Base-by-base conservation (phyloP, 2,329 filamentous ascomycete genomes). In the Claviceps paspali region DNA sequence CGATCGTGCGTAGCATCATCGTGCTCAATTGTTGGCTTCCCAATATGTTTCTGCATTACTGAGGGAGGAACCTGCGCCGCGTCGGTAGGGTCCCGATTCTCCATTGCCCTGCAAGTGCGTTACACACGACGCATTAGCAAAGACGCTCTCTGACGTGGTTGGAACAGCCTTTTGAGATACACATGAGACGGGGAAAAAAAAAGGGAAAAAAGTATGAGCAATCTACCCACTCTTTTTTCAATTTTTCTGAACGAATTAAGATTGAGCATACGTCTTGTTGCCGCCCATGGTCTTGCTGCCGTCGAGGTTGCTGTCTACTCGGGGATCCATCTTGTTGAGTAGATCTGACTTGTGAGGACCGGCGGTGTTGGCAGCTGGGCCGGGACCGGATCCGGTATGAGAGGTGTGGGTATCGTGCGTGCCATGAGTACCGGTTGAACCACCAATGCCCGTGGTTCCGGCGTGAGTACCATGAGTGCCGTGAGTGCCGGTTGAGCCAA, bases 41-140 rank as follows among this genome's bases (percentile, higher is more conserved):
- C 69, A 27, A 71, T 42, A 32, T 65, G 59, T 46, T 64, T 54
- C 34, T 57, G 56, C 41, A 76, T 32, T 1, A 68, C 62, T 2
- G 70, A 74, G 5, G 71, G 70, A 2, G 70, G 69, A 0, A 73
- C 70, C 48, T 75, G 69, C 0, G 70, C 57, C 1, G 71, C 70
- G 43, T 75, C 70, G 14, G 61, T 67, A 4, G 69, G 69, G 33
- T 74, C 69, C 42, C 55, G 57, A 35, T 48, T 26, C 5, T 43
- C 38, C 21, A 41, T 23, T 10, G 32, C 15, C 15, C 38, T 38
- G 24, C 7, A n/a, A 22, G 2, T 4, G 2, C 6, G 1, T 24
- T 23, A 14, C 19, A 22, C 8, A 33, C 8, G n/a, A 21, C 8
- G 14, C 21, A 33, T 40, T 29, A 40, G 38, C 18, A 3, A 33